These are phyloP conservation scores for Aureobasidium subglaciale DNA, from an alignment of 2,329 filamentous ascomycete genomes.

Conservation along the genomic window DNA sequence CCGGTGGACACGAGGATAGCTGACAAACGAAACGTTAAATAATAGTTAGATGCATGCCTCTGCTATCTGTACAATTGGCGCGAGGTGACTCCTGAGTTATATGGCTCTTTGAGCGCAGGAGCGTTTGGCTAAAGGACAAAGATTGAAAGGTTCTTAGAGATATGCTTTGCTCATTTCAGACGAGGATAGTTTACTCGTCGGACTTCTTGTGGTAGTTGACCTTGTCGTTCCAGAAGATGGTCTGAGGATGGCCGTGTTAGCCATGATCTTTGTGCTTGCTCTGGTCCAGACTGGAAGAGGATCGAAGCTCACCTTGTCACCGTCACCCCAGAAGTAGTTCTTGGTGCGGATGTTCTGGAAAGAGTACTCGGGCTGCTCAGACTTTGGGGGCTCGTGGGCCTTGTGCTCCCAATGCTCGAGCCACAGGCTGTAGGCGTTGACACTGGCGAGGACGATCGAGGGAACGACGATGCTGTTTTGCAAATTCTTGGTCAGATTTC, in stretches of 20 bases:
- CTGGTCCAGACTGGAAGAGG: neutral
- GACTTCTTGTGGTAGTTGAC: conserved; percentile 95
- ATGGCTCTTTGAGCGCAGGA: conserved; percentile 7
- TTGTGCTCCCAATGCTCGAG: conserved; percentile 97
- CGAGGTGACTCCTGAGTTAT: conserved; percentile 12
- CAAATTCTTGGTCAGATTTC: neutral
- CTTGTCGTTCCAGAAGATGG: conserved; percentile 72
- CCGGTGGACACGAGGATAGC: neutral
- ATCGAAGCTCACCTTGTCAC: conserved; percentile 68
- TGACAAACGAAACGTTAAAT: conserved; percentile 11
- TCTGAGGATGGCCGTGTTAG: conserved; percentile 27
- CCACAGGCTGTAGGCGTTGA: conserved; percentile 90
- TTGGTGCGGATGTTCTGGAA: conserved; percentile 98
- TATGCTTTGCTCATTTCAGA: conserved; percentile 6
- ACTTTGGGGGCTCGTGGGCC: conserved; percentile 73
- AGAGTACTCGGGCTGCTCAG: conserved; percentile 87
- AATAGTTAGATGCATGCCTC: conserved; percentile 11
- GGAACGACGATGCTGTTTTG: conserved; percentile 64
- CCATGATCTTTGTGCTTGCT: neutral
- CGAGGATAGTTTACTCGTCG: conserved; percentile 38
- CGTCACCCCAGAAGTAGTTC: conserved; percentile 92
- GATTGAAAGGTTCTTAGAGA: neutral
- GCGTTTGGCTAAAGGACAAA: conserved; percentile 7
- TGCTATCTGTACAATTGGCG: conserved; percentile 15
- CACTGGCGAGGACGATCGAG: conserved; percentile 58